Evolutionary conservation across 768 basidiomycete species (phyloP), one percentile per base, ranked within the genome.

Genomic region (Russula dissimulans): DNA sequence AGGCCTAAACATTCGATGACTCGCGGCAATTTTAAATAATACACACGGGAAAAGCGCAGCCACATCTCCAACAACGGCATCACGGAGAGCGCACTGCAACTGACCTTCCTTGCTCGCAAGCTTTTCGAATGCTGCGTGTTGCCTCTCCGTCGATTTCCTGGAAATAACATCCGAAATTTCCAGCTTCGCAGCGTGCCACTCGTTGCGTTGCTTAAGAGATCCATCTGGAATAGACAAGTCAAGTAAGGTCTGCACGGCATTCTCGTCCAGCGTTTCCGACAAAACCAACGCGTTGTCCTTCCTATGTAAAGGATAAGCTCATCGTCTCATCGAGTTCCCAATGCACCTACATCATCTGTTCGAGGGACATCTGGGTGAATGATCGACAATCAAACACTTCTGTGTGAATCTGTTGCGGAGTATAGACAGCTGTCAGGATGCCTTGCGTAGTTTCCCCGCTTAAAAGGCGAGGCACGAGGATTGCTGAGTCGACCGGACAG

Each of bases 361-460:
- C 29, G 1, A 59, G 44, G 1, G 3, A 14, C 3, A 59, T 0
- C 3, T 6, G 0, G 9, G 0, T 53, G 6, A 2, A 5, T 0
- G 26, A 3, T 9, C 0, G 11, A 0, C 8, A 15, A 12, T 31
- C 11, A 10, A 52, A 3, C 2, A 1, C 0, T 7, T 17, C 11
- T 1, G 17, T 3, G 31, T 7, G 42, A 31, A 11, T 45, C 2
- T 5, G 7, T 7, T 11, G 42, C 0, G 22, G 50, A 38, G 39
- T 17, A 32, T 45, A 64, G 17, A 29, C 22, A 0, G 18, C 55
- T 0, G 60, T 60, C n/a, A 56, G 34, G 11, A 67, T 32, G 0
- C 56, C 68, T 52, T 67, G 68, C 7, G 31, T 11, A 8, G 61
- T 60, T 44, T 69, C 68, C 29, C 68, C 68, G 0, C 15, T 26